A percentile compares a stretch with the other conserved stretches of the same genome.
Conservation (phyloP, 805 yeast species). For the Alloascoidea africana region DNA sequence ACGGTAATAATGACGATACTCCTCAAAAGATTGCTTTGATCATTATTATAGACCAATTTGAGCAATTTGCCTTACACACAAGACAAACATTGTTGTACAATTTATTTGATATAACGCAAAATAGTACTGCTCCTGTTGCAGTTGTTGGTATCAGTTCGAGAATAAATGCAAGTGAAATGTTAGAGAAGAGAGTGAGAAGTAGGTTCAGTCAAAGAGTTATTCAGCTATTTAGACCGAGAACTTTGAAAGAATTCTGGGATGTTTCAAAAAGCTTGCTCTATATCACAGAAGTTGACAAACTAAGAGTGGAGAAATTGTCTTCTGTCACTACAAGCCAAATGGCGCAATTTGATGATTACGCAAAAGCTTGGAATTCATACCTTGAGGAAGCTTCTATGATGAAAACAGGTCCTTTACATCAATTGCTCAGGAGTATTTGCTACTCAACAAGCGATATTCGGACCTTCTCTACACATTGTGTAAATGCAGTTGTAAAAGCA, state of each 20-base stretch:
- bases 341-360: conserved; percentile 14
- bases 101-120: conserved; percentile 74
- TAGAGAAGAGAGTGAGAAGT: conserved; percentile 85
- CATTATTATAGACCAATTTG: conserved; percentile 76
- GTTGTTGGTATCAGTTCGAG: conserved; percentile 71
- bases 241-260: conserved; percentile 33
- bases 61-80: conserved; percentile 50
- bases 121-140: conserved; percentile 54
- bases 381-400: conserved; percentile 16
- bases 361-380: conserved; percentile 27
- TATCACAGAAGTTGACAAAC: conserved; percentile 9
- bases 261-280: conserved; percentile 27
- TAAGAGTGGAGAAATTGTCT: conserved; percentile 6
- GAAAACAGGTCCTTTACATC: conserved; percentile 16
- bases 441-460: conserved; percentile 45
- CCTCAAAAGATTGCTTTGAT: conserved; percentile 29
- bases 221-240: conserved; percentile 34
- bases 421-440: conserved; percentile 28
- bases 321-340: too few species aligned
- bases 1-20: conserved; percentile 9
- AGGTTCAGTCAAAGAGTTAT: conserved; percentile 75
- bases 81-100: conserved; percentile 82
- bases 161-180: conserved; percentile 58
- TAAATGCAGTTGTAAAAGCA: conserved; percentile 13
- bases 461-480: conserved; percentile 23